Evolutionary conservation across 495 filamentous ascomycete genomes (phyloP).

Genomic region (Daldinia grandis): DNA sequence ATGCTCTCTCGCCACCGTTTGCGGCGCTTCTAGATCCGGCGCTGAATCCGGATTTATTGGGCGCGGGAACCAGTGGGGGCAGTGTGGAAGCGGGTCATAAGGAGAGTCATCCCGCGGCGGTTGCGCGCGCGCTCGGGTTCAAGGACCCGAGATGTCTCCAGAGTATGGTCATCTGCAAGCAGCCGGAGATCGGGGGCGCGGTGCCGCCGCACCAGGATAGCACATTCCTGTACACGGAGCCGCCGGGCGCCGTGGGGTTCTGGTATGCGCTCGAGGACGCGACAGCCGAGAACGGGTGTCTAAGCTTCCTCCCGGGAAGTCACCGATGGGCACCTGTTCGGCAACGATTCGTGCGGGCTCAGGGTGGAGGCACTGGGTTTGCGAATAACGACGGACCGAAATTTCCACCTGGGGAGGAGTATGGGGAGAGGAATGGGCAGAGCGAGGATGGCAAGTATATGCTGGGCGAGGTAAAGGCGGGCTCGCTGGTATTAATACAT

Average conservation of each 20-base stretch:
- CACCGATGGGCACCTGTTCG: constrained; percentile 72
- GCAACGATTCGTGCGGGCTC: constrained; percentile 75
- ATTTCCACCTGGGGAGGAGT: constrained; percentile 56
- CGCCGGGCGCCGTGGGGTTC: constrained; percentile 89
- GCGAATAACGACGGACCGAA: constrained; percentile 53
- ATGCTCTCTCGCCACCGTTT: constrained; percentile 78
- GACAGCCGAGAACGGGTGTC: constrained; percentile 81
- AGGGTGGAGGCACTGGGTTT: constrained; percentile 60
- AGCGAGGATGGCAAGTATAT: constrained; percentile 65
- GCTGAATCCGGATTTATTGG: constrained; percentile 51
- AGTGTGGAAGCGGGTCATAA: constrained; percentile 23
- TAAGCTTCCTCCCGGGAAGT: constrained; percentile 83
- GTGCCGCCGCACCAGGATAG: constrained; percentile 91
- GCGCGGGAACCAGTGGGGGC: constrained; percentile 32
- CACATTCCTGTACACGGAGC: constrained; percentile 91
- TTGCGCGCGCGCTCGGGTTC: constrained; percentile 79
- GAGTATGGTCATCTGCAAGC: constrained; percentile 98
- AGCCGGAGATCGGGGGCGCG: constrained; percentile 90
- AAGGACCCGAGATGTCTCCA: constrained; percentile 76
- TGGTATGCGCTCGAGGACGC: constrained; percentile 97
- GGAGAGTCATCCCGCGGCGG: constrained; percentile 57
- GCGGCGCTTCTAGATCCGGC: constrained; percentile 61
- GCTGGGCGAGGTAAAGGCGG: constrained; percentile 82
- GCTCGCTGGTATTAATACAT: constrained; percentile 91
- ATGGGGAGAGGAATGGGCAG: constrained; percentile 45